Conservation (phyloP, 2,329 filamentous ascomycete genomes). For the Tolypocladium album region DNA sequence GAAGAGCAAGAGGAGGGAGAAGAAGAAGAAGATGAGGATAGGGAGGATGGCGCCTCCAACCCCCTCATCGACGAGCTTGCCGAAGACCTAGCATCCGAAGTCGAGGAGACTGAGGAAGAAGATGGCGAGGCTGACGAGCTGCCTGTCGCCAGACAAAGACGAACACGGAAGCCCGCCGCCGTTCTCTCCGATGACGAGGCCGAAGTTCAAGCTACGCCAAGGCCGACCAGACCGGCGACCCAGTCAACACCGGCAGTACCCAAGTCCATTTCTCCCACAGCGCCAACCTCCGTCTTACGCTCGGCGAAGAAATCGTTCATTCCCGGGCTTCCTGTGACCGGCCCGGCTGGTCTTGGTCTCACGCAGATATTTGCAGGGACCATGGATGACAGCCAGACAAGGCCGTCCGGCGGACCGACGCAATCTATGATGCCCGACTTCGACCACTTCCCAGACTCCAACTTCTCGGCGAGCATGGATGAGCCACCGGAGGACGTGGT, state of each 20-base stretch:
- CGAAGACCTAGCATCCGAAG: constrained; percentile 20
- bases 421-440: constrained; percentile 47
- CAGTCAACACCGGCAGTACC: constrained; percentile 30
- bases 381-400: constrained; percentile 55
- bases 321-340: constrained; percentile 52
- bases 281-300: constrained; percentile 54
- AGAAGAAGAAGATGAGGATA: constrained; percentile 24
- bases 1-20: constrained; percentile 24
- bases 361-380: constrained; percentile 89
- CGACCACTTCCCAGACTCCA: constrained; percentile 44
- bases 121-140: constrained; percentile 24
- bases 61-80: constrained; percentile 27
- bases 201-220: constrained; percentile 35
- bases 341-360: constrained; percentile 58
- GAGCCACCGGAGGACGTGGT: constrained; percentile 41
- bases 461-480: constrained; percentile 50
- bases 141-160: constrained; percentile 31
- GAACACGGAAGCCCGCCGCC: constrained; percentile 37
- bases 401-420: constrained; percentile 18
- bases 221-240: constrained; percentile 25
- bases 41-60: constrained; percentile 18
- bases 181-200: constrained; percentile 53
- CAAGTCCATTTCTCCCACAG: constrained; percentile 37
- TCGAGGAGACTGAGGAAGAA: constrained; percentile 19
- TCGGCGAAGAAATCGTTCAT: constrained; percentile 61